Conservation (phyloP, 2,329 filamentous ascomycete genomes). For the Cercospora brassicicola region DNA sequence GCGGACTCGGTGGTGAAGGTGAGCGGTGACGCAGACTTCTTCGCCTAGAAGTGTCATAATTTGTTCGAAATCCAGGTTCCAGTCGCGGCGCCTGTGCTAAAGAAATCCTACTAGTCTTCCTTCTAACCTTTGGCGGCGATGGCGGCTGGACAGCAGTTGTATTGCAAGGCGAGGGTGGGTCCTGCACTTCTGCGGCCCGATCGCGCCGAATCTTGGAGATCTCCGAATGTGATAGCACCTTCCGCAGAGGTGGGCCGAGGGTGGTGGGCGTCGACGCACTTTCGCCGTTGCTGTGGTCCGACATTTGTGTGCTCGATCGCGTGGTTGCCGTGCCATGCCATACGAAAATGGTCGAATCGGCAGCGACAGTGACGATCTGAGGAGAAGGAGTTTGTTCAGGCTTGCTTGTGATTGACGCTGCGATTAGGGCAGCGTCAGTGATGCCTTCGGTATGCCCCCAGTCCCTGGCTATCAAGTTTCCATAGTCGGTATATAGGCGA, state of each 20-base stretch:
- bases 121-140: slow-evolving; percentile 54
- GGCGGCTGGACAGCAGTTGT: slow-evolving; percentile 49
- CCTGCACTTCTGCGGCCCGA: slow-evolving; percentile 43
- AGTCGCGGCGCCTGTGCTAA: slow-evolving; percentile 49
- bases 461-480: slow-evolving; percentile 78
- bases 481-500: slow-evolving; percentile 80
- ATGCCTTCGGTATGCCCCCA: slow-evolving; percentile 96
- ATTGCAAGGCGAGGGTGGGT: slow-evolving; percentile 40
- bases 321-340: slow-evolving; percentile 42
- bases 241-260: slow-evolving; percentile 72
- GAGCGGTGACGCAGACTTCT: slow-evolving; percentile 40
- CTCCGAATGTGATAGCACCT: slow-evolving; percentile 83
- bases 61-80: slow-evolving; percentile 42
- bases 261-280: slow-evolving; percentile 41
- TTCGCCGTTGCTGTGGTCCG: slow-evolving; percentile 17
- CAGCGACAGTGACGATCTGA: slow-evolving; percentile 51
- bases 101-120: slow-evolving; percentile 56
- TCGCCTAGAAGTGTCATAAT: slow-evolving; percentile 27
- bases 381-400: slow-evolving; percentile 42
- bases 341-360: slow-evolving; percentile 54
- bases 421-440: slow-evolving; percentile 73
- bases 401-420: slow-evolving; percentile 20
- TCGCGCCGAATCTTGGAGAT: slow-evolving; percentile 71
- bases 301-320: slow-evolving; percentile 15
- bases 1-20: slow-evolving; percentile 45